A percentile compares a stretch with the other conserved stretches of the same genome.
Evolutionary conservation across 768 basidiomycete species (phyloP).

Genomic region (Termitomyces sp.): DNA sequence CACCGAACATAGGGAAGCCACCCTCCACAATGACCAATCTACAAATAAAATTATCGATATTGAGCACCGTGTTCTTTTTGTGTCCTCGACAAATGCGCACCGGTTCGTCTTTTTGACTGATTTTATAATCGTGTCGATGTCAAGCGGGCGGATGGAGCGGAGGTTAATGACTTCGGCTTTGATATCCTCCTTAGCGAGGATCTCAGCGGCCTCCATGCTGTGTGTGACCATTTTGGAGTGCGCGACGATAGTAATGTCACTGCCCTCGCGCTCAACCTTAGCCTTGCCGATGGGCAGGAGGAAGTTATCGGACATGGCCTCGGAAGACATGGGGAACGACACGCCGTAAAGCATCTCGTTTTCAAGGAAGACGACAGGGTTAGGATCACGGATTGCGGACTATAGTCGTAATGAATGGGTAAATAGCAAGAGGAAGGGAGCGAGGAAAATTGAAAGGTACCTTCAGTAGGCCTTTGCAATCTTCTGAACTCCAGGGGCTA

Average conservation of each 20-base stretch:
- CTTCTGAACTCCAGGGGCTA: constrained; percentile 97
- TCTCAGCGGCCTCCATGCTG: constrained; percentile 90
- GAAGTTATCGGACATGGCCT: constrained; percentile 95
- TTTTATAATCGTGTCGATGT: constrained; percentile 94
- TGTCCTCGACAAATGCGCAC: constrained; percentile 29
- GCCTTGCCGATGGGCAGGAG: constrained; percentile 95
- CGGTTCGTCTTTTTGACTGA: constrained; percentile 99
- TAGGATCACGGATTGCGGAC: constrained; percentile 97
- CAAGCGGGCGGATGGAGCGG: constrained; percentile 90
- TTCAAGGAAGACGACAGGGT: constrained; percentile 97
- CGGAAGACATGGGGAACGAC: constrained; percentile 91
- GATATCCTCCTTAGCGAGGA: constrained; percentile 92
- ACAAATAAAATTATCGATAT: neutral
- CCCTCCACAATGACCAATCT: constrained; percentile 94
- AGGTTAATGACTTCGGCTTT: constrained; percentile 98
- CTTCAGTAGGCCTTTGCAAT: constrained; percentile 98
- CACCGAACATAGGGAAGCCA: constrained; percentile 98
- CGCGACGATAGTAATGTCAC: constrained; percentile 92
- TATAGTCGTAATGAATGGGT: constrained; percentile 19
- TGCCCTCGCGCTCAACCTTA: constrained; percentile 91
- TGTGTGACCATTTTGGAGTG: constrained; percentile 99
- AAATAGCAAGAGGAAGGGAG: neutral
- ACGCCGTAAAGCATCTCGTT: constrained; percentile 99
- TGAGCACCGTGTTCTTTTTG: neutral
- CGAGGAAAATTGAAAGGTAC: constrained; percentile 29